Conservation (phyloP, 1,284 basidiomycete genomes). For the Cronartium quercuum region DNA sequence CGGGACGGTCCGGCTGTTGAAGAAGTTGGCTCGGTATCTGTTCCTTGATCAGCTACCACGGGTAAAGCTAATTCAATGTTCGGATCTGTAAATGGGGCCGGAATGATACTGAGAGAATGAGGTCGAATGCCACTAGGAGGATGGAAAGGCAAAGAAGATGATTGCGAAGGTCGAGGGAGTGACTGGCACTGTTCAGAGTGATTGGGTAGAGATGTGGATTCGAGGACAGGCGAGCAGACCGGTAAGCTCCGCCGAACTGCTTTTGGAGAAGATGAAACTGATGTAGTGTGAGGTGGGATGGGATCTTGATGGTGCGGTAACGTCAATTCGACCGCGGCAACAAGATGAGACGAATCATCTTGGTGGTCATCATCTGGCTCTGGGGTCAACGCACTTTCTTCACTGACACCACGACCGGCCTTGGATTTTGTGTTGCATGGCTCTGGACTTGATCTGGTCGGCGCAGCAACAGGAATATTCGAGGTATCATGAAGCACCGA, state of each 20-base stretch:
- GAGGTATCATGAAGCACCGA: not conserved
- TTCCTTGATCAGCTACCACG: not conserved
- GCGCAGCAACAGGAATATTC: not conserved
- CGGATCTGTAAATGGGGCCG: not conserved
- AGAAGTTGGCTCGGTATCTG: slow-evolving; percentile 4
- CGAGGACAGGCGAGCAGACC: not conserved
- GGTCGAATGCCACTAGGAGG: not conserved
- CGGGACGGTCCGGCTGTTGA: not conserved
- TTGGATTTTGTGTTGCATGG: not conserved
- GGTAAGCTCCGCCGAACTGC: not conserved
- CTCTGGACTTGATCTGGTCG: not conserved
- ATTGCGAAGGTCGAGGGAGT: not conserved
- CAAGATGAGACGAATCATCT: not conserved
- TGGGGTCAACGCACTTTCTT: slow-evolving; percentile 37
- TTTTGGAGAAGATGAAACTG: not conserved
- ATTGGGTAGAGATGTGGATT: not conserved
- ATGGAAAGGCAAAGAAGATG: not conserved
- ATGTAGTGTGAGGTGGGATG: not conserved
- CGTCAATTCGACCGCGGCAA: not conserved
- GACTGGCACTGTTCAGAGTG: not conserved
- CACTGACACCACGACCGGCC: slow-evolving; percentile 22
- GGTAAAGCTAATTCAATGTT: not conserved
- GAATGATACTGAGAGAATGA: not conserved
- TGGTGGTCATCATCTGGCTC: slow-evolving; percentile 27
- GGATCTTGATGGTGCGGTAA: not conserved